Evolutionary conservation across 2,329 filamentous ascomycete species (phyloP).

Genomic region (Apiospora hydei): DNA sequence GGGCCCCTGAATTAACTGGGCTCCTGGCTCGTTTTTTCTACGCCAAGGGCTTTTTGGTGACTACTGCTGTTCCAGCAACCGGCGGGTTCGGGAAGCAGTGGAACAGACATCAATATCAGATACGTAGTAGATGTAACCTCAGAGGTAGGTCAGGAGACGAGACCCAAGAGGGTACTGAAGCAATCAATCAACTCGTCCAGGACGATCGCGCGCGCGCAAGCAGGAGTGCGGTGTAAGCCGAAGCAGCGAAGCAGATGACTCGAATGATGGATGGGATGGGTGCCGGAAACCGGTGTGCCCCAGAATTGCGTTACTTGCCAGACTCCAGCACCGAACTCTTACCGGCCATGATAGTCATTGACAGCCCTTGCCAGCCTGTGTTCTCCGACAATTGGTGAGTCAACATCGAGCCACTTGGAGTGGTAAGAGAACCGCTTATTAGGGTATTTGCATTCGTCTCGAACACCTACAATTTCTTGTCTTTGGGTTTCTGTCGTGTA

Average conservation of each 20-base stretch:
- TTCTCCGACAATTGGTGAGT: slow-evolving; percentile 16
- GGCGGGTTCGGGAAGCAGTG: background rate
- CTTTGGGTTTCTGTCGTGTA: background rate
- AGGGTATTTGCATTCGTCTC: background rate
- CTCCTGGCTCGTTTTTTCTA: background rate
- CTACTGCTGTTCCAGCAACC: slow-evolving; percentile 2
- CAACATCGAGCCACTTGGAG: slow-evolving; percentile 4
- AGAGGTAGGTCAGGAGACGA: background rate
- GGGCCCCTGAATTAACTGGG: background rate
- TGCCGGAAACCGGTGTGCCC: background rate
- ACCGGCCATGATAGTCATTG: slow-evolving; percentile 4
- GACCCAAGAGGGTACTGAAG: background rate
- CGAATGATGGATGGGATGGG: background rate
- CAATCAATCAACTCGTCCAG: background rate
- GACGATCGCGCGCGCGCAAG: background rate
- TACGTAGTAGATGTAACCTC: background rate
- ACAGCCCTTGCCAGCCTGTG: background rate
- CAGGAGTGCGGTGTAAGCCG: slow-evolving; percentile 12
- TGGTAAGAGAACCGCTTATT: background rate
- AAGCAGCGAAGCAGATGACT: slow-evolving; percentile 11
- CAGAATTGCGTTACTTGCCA: background rate
- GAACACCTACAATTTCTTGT: background rate
- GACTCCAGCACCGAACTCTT: background rate
- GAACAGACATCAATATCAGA: background rate
- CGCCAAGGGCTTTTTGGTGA: background rate